Evolutionary conservation across 1,139 yeast genomes (phyloP).

Genomic region (Nakaseomyces nivariensis): DNA sequence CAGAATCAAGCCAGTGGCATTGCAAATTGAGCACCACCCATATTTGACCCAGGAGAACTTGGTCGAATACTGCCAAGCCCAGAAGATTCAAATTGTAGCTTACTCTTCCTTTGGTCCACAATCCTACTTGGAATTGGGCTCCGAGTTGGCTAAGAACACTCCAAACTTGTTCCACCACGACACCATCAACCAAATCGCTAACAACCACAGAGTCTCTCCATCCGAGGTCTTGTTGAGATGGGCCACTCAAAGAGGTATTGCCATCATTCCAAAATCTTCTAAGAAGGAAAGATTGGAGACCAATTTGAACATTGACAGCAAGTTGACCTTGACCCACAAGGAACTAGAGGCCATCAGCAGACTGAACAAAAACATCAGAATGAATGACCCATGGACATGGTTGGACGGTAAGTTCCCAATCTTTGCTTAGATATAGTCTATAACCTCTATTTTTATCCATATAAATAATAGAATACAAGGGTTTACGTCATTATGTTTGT

Average conservation of each 20-base stretch:
- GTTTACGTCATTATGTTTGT: no score
- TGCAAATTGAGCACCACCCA: conserved; percentile 91
- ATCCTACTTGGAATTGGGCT: conserved; percentile 55
- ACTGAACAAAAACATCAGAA: conserved; percentile 62
- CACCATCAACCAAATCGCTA: conserved; percentile 44
- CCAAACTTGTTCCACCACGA: conserved; percentile 49
- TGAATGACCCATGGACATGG: conserved; percentile 84
- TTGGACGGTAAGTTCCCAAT: conserved; percentile 28
- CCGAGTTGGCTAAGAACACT: conserved; percentile 42
- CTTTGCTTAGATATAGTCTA: conserved; percentile 10
- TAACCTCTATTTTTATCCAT: no score
- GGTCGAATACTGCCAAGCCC: conserved; percentile 50
- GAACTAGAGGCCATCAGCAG: conserved; percentile 44
- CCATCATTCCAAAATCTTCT: conserved; percentile 68
- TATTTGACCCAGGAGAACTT: conserved; percentile 70
- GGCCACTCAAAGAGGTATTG: conserved; percentile 67
- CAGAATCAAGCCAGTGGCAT: conserved; percentile 60
- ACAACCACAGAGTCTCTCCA: conserved; percentile 35
- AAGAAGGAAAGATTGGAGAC: conserved; percentile 48
- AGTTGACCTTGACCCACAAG: conserved; percentile 41
- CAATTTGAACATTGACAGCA: conserved; percentile 46
- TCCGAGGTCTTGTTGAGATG: conserved; percentile 68
- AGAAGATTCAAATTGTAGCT: conserved; percentile 64
- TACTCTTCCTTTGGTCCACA: conserved; percentile 83
- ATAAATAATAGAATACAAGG: no score